Base-by-base conservation (phyloP, 208 protist genomes). In the Wallacemonas sp. region DNA sequence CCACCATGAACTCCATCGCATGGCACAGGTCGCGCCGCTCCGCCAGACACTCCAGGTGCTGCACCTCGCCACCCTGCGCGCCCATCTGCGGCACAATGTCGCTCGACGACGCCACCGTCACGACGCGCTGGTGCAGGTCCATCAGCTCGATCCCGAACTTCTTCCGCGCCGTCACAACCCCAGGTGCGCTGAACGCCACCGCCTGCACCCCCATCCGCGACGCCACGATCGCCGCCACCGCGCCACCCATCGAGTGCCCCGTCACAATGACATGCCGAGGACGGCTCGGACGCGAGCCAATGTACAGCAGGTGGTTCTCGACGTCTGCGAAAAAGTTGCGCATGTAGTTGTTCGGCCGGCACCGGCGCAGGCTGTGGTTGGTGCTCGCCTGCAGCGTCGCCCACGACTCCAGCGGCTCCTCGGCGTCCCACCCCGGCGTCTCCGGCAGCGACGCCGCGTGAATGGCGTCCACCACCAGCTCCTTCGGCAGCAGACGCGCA, bases 241-340 rank as follows among this genome's bases (percentile, higher is more conserved):
- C 71, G 12, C 89, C 89, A 22, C 85, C 89, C 27, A 95, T 72
- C 2, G 89, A 95, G 73, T 95, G 89, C 1, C 89, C 89, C 13
- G 85, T 91, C 21, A 95, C 39, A 19, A 94, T 44, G 50, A 91
- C 58, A 44, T 88, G 68, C 27, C 68, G 58, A 17, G 80, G 78
- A 13, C 36, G 63, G 13, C 48, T 46, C 4, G 66, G 41, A 6
- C 62, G 73, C 22, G 58, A 73, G 44, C 68, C 85, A 3, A 88
- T 48, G 57, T 84, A 88, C 21, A 61, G 59, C 33, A 93, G 37
- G 70, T 93, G 87, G 64, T 93, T 93, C 60, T 83, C 78, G 30
- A 84, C 61, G 66, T 93, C 83, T 6, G 70, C 78, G 63, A 83
- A 93, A 66, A 90, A 93, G 71, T 93, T 80, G 27, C 87, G 68